Percentiles rank a stretch among this genome's conserved stretches.
Conservation (phyloP, 345 rosid species). For the Moringa oleifera region DNA sequence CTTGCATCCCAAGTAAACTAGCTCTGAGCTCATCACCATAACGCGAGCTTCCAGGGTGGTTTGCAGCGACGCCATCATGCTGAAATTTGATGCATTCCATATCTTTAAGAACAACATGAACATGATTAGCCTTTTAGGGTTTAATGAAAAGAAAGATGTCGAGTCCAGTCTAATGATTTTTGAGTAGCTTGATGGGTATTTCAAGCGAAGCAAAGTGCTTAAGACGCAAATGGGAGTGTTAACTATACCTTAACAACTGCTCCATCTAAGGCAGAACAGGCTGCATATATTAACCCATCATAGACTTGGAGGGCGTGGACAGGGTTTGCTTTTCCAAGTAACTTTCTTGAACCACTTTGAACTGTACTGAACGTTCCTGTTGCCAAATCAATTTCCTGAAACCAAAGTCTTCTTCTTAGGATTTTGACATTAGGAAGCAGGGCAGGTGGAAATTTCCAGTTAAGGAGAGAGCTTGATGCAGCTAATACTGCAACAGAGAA, state of each 20-base stretch:
- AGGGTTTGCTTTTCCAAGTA: slow-evolving; percentile 52
- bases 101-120: slow-evolving; percentile 26
- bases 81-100: slow-evolving; percentile 45
- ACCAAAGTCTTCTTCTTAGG: neutral
- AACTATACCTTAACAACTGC: slow-evolving; percentile 48
- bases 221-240: neutral
- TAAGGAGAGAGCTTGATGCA: slow-evolving; percentile 2
- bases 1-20: slow-evolving; percentile 57
- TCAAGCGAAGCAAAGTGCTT: too few relatives aligned
- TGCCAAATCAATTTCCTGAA: slow-evolving; percentile 70
- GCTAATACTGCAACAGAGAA: neutral
- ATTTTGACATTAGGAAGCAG: neutral
- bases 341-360: slow-evolving; percentile 54
- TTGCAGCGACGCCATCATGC: slow-evolving; percentile 38
- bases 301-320: slow-evolving; percentile 44
- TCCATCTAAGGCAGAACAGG: slow-evolving; percentile 49
- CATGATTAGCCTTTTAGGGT: too few relatives aligned
- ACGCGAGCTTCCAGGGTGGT: slow-evolving; percentile 41
- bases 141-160: too few relatives aligned
- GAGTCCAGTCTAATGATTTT: too few relatives aligned
- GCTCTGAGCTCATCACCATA: slow-evolving; percentile 48
- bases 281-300: slow-evolving; percentile 49
- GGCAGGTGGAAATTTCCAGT: neutral
- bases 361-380: slow-evolving; percentile 46
- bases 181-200: neutral